Evolutionary conservation across 2,329 filamentous ascomycete species (phyloP), one percentile per base, ranked within the genome.

Genomic region (Cladophialophora immunda): DNA sequence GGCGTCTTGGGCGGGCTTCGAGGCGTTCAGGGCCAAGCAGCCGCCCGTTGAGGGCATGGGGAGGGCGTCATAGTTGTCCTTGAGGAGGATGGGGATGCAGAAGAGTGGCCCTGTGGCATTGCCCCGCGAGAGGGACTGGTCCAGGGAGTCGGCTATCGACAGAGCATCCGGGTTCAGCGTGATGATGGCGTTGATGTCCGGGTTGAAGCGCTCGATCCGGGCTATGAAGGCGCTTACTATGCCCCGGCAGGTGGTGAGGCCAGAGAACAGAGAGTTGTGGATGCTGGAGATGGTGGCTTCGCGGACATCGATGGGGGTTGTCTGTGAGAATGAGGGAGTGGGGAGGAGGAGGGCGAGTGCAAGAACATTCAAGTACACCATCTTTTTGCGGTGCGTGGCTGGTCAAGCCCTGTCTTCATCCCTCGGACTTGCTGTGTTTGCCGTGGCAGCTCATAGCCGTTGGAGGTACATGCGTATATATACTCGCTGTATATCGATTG

Each of bases 1-100:
- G 0, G 85, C 84, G 69, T 87, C 85, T 4, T 73, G 72, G 3
- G 74, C 73, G 15, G 82, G 85, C 50, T 75, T 77, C 25, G 83
- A 84, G 1, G 78, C 72, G 34, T 81, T 81, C 8, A 90, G 77
- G 4, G 81, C 84, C 7, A 82, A 71, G 66, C 80, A 84, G 4
- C 82, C 86, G 0, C 84, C 87, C 0, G 87, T 90, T 0, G 88
- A 90, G 52, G 82, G 82, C 76, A 87, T 83, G 22, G 82, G 81
- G 0, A 75, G 70, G 0, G 86, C 85, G 63, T 88, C 84, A 73
- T 84, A 89, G 72, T 89, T 90, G 76, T 90, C 88, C 74, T 90
- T 90, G 5, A 90, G 76, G 4, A 90, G 73, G 13, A 89, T 75
- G 0, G 88, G 88, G 19, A 90, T 80, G 73, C 88, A 88, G 74